These are phyloP conservation scores for Cladophialophora yegresii DNA, from an alignment of 2,329 filamentous ascomycete genomes.

Conservation along the genomic window DNA sequence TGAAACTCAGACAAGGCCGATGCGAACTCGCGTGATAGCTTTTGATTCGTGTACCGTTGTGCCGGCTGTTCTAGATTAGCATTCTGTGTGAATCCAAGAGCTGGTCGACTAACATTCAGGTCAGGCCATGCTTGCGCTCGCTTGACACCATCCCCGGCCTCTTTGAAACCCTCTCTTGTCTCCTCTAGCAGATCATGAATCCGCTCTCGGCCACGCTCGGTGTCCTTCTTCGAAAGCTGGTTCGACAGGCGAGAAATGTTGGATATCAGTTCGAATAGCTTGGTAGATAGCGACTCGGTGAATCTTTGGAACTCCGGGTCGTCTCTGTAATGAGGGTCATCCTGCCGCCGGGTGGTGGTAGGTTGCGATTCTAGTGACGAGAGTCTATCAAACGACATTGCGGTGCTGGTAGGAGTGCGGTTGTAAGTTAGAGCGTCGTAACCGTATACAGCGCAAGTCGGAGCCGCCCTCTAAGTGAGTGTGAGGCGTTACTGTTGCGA, in stretches of 20 bases:
- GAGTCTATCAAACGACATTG: conserved; percentile 90
- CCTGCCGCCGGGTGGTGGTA: conserved; percentile 65
- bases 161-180: conserved; percentile 81
- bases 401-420: not conserved
- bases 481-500: not conserved
- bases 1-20: conserved; percentile 89
- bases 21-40: conserved; percentile 91
- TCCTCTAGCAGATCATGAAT: conserved; percentile 87
- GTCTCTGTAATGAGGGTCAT: conserved; percentile 77
- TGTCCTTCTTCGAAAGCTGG: conserved; percentile 86
- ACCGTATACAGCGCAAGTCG: not conserved
- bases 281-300: conserved; percentile 79
- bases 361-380: conserved; percentile 80
- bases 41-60: conserved; percentile 95
- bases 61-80: conserved; percentile 63
- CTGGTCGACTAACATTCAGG: conserved; percentile 63
- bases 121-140: conserved; percentile 85
- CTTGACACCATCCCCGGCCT: conserved; percentile 91
- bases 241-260: conserved; percentile 83
- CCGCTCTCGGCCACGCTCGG: conserved; percentile 83
- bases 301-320: conserved; percentile 88
- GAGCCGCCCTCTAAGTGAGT: not conserved
- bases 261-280: conserved; percentile 83
- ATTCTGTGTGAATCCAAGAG: not conserved
- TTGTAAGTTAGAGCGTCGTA: not conserved